phyloP scores from a whole-genome alignment of 805 yeast genomes.

The Ogataea saltuana region DNA sequence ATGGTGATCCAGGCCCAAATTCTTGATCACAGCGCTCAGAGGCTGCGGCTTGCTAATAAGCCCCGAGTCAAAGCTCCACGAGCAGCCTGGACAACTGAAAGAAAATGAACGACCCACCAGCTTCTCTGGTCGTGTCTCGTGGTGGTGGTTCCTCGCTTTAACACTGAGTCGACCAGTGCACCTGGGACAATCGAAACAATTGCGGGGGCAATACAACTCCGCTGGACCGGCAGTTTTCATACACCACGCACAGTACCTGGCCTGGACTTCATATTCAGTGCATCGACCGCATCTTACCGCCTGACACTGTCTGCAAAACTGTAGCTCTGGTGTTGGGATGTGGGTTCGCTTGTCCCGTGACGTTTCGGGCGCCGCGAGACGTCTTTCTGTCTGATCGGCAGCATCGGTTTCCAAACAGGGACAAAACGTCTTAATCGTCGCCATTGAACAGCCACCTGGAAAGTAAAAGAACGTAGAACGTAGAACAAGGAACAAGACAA shows the following conservation, averaged over 20 bases:
- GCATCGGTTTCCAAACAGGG: constrained; percentile 17
- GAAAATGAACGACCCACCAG: constrained; percentile 37
- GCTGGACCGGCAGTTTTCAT: constrained; percentile 10
- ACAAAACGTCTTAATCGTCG: constrained; percentile 8
- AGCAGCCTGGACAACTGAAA: constrained; percentile 41
- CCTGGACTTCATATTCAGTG: constrained; percentile 19
- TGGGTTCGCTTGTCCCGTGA: constrained; percentile 22
- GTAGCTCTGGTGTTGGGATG: constrained; percentile 20
- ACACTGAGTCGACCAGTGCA: constrained; percentile 27
- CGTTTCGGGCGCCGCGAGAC: constrained; percentile 4
- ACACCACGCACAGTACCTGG: constrained; percentile 35
- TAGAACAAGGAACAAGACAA: too few relatives aligned
- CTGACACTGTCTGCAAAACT: constrained; percentile 33
- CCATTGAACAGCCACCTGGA: not conserved
- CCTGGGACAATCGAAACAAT: constrained; percentile 39
- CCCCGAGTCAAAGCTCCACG: constrained; percentile 39
- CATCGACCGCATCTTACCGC: constrained; percentile 33
- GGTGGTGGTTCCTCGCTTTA: constrained; percentile 17
- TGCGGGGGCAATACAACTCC: constrained; percentile 27
- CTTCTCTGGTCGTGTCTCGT: constrained; percentile 9
- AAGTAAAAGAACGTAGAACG: too few relatives aligned
- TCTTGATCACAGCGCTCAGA: constrained; percentile 32
- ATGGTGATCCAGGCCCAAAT: constrained; percentile 12
- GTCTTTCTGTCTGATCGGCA: not conserved
- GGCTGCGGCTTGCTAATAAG: constrained; percentile 44